phyloP scores from a whole-genome alignment of 2,329 filamentous ascomycete genomes.

The Ceratocystis huliohia region DNA sequence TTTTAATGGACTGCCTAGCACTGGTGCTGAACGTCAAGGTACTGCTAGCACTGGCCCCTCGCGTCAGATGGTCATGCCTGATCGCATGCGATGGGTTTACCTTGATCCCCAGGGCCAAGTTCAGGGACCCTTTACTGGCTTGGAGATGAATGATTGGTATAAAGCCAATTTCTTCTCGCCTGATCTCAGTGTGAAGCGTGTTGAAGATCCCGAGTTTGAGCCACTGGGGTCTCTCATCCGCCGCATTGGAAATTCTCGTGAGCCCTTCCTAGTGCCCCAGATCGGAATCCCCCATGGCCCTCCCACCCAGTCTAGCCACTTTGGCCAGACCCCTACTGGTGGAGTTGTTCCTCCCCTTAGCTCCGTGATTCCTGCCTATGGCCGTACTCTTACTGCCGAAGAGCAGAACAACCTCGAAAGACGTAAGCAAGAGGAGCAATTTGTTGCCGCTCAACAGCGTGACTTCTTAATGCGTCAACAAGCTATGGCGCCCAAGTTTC shows the following conservation, averaged over 20 bases:
- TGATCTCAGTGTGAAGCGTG: constrained; percentile 85
- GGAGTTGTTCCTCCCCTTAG: constrained; percentile 78
- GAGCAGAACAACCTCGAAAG: constrained; percentile 96
- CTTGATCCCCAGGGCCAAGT: constrained; percentile 84
- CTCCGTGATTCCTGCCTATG: constrained; percentile 88
- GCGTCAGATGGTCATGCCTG: constrained; percentile 96
- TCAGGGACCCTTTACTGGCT: constrained; percentile 86
- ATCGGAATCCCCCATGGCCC: constrained; percentile 88
- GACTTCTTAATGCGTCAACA: constrained; percentile 74
- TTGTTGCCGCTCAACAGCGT: constrained; percentile 88
- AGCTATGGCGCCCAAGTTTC: constrained; percentile 54
- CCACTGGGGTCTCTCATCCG: constrained; percentile 88
- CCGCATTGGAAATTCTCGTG: constrained; percentile 90
- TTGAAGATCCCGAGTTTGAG: constrained; percentile 89
- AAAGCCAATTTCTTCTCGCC: constrained; percentile 96
- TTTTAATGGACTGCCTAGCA: constrained; percentile 9
- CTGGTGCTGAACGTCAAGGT: constrained; percentile 33
- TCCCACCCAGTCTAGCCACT: constrained; percentile 40
- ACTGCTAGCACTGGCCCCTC: constrained; percentile 47
- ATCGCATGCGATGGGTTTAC: constrained; percentile 98
- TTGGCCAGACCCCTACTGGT: constrained; percentile 39
- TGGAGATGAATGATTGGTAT: constrained; percentile 99
- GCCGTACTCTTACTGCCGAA: constrained; percentile 88
- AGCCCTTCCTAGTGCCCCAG: constrained; percentile 94
- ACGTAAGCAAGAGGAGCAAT: constrained; percentile 95